A percentile compares a stretch with the other conserved stretches of the same genome.
Evolutionary conservation across 2,329 filamentous ascomycete species (phyloP).

Genomic region (Periconia sp.): DNA sequence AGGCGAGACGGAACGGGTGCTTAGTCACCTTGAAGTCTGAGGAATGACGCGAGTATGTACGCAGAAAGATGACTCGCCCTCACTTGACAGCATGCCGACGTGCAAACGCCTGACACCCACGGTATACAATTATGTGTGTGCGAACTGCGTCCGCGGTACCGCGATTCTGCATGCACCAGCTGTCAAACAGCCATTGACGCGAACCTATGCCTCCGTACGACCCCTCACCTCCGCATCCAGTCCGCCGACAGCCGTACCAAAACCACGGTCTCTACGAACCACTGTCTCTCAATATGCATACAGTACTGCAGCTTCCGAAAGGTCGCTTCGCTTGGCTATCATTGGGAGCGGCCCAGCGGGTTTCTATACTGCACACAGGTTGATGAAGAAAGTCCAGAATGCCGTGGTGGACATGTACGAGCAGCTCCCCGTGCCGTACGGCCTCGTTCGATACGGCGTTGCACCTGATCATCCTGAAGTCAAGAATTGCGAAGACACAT

Average conservation of each 20-base stretch:
- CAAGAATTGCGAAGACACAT: slow-evolving; percentile 97
- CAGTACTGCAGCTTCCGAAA: slow-evolving; percentile 22
- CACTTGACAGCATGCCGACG: slow-evolving; percentile 4
- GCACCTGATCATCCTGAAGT: slow-evolving; percentile 99
- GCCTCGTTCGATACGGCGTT: slow-evolving; percentile 89
- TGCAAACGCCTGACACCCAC: neutral
- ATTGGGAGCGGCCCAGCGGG: slow-evolving; percentile 93
- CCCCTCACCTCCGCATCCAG: slow-evolving; percentile 8
- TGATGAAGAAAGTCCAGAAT: slow-evolving; percentile 73
- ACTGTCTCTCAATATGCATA: slow-evolving; percentile 20
- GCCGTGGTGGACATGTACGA: slow-evolving; percentile 94
- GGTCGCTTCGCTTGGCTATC: slow-evolving; percentile 77
- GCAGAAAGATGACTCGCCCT: neutral
- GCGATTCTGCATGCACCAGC: neutral
- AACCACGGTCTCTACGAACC: neutral
- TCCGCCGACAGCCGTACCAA: slow-evolving; percentile 1
- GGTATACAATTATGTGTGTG: slow-evolving; percentile 6
- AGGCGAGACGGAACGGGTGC: neutral
- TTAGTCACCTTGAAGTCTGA: slow-evolving; percentile 9
- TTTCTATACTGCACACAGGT: slow-evolving; percentile 88
- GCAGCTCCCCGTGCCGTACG: slow-evolving; percentile 86
- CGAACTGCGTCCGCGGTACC: slow-evolving; percentile 1
- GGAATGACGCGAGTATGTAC: neutral
- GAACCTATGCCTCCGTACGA: slow-evolving; percentile 1
- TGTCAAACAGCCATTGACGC: neutral